These are phyloP conservation scores for Backusella tarrabulga DNA, from an alignment of 192 early-diverging fungal genomes.

Conservation along the genomic window DNA sequence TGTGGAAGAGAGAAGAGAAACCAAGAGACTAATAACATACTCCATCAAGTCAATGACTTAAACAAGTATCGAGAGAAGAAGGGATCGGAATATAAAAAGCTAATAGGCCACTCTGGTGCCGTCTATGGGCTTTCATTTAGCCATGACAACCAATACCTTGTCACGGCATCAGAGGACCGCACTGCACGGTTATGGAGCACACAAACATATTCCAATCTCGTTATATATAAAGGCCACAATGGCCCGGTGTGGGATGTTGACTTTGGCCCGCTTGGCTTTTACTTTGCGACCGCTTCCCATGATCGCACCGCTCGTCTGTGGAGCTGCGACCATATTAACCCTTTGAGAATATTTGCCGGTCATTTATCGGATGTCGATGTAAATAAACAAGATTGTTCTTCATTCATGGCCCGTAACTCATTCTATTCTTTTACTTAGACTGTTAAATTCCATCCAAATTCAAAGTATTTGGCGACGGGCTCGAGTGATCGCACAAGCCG, in stretches of 20 bases:
- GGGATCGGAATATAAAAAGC: slow-evolving; percentile 54
- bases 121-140: slow-evolving; percentile 88
- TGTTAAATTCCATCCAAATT: slow-evolving; percentile 96
- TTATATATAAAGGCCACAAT: slow-evolving; percentile 95
- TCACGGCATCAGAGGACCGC: slow-evolving; percentile 91
- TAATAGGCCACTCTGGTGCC: slow-evolving; percentile 90
- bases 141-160: slow-evolving; percentile 77
- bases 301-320: slow-evolving; percentile 95
- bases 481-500: slow-evolving; percentile 88
- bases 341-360: slow-evolving; percentile 95
- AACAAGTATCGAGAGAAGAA: slow-evolving; percentile 59
- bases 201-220: slow-evolving; percentile 89
- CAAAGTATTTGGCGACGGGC: slow-evolving; percentile 84
- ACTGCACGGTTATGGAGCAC: slow-evolving; percentile 97
- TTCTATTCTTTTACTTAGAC: slow-evolving; percentile 36
- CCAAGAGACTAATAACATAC: not conserved
- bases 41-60: slow-evolving; percentile 47
- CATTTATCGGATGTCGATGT: slow-evolving; percentile 97
- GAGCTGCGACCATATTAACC: slow-evolving; percentile 96
- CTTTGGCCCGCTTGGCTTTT: slow-evolving; percentile 87
- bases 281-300: slow-evolving; percentile 96
- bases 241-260: slow-evolving; percentile 96
- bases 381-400: slow-evolving; percentile 16
- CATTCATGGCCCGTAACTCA: not conserved
- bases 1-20: not conserved